Base-by-base conservation (phyloP, 805 yeast species). In the Grigorovia jiainica region DNA sequence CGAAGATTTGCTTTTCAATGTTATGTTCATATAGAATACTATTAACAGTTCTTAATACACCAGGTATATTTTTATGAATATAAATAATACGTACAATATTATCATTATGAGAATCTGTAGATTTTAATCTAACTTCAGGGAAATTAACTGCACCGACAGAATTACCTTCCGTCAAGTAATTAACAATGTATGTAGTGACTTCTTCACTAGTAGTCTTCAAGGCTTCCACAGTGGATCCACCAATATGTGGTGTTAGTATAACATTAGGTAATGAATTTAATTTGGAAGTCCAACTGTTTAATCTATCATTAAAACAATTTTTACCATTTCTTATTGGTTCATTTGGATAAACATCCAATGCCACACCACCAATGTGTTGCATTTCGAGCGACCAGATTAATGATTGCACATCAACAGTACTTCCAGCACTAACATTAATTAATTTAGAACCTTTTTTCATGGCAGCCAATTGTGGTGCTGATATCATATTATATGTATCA, bases 171-270 rank as follows among this genome's bases (percentile, higher is more conserved):
- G 87, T 89, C 63, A 92, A 82, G 71, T 87, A 92, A 61, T 84
- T 85, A 50, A 87, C 73, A 56, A 90, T 72, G 24, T 94, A 78
- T 39, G 83, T 71, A 46, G 81, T 85, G 47, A 90, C 97, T 71
- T 92, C 97, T 46, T 87, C 71, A 67, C 97, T 97, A 58, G 90
- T 92, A 32, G 97, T 95, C 43, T 84, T 75, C 73, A 92, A 97
- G 25, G 97, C 97, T 72, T 90, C 98, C 67, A 89, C 97, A 37
- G 98, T 90, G 38, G 96, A 87, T 50, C 97, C 98, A 66, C 98
- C 98, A 54, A 90, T 90, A 63, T 90, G 97, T 20, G 98, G 97
- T 43, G 97, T 80, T 58, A 90, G 74, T 49, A 92, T 87, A 47
- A 90, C 79, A 67, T 90, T 92, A 68, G 89, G 78, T 61, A 87